phyloP scores from a whole-genome alignment of 2,329 filamentous ascomycete species.

The Pyrenophora seminiperda region DNA sequence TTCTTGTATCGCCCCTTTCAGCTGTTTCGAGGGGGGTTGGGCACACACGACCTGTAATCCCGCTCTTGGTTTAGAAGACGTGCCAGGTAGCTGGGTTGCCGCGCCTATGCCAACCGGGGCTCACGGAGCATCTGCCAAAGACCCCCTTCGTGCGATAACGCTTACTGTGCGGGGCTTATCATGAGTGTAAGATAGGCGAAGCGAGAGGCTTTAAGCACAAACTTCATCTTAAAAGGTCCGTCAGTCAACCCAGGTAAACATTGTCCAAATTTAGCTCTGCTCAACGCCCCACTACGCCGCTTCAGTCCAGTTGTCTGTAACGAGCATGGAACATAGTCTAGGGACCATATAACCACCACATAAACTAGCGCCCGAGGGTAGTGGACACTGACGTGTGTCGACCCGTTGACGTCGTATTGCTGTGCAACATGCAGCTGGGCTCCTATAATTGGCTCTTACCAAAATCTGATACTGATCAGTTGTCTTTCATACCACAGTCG shows the following conservation, averaged over 20 bases:
- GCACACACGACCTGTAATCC: neutral
- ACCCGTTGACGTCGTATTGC: slow-evolving; percentile 17
- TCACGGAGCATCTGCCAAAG: slow-evolving; percentile 17
- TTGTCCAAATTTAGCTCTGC: neutral
- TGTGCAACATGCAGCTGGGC: slow-evolving; percentile 13
- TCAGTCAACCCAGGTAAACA: neutral
- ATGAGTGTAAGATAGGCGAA: slow-evolving; percentile 7
- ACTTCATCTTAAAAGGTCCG: neutral
- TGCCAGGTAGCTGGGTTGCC: neutral
- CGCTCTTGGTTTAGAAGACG: neutral
- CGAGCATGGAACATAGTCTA: slow-evolving; percentile 3
- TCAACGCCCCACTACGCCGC: neutral
- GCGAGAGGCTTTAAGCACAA: neutral
- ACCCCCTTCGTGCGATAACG: slow-evolving; percentile 10
- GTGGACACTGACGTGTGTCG: slow-evolving; percentile 19
- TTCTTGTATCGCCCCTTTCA: neutral
- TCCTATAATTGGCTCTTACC: slow-evolving; percentile 19
- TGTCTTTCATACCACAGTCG: neutral
- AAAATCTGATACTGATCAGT: slow-evolving; percentile 10
- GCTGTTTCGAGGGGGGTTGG: neutral
- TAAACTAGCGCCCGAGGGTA: slow-evolving; percentile 12
- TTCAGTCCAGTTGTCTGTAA: neutral
- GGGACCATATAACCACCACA: neutral
- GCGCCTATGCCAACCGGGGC: slow-evolving; percentile 4
- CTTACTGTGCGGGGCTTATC: slow-evolving; percentile 17